Conservation (phyloP, 495 filamentous ascomycete species). For the Hypoxylon rickii region DNA sequence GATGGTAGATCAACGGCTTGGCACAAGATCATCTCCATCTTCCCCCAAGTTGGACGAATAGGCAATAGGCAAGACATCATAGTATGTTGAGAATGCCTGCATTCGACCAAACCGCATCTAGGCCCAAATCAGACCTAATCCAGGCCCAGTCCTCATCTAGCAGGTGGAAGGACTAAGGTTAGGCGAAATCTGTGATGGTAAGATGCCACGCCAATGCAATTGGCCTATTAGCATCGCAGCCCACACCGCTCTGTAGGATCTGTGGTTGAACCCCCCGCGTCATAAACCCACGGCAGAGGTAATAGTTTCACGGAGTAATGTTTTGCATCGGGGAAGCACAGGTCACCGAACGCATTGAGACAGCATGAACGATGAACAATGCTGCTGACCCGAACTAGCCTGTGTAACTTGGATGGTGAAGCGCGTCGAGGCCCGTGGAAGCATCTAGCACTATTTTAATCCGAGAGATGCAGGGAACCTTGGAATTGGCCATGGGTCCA, state of each 20-base stretch:
- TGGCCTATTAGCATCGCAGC: slow-evolving; percentile 35
- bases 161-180: background rate
- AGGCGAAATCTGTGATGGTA: slow-evolving; percentile 20
- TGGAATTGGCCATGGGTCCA: too few relatives aligned
- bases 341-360: slow-evolving; percentile 12
- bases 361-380: slow-evolving; percentile 8
- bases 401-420: slow-evolving; percentile 8
- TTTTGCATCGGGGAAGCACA: slow-evolving; percentile 24
- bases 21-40: slow-evolving; percentile 17
- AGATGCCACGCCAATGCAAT: slow-evolving; percentile 23
- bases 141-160: too few relatives aligned
- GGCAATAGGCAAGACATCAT: slow-evolving; percentile 2
- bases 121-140: background rate
- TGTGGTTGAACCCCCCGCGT: slow-evolving; percentile 28
- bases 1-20: too few relatives aligned
- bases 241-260: slow-evolving; percentile 22
- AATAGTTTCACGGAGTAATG: slow-evolving; percentile 30
- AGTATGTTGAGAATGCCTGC: slow-evolving; percentile 7
- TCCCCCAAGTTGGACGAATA: background rate
- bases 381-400: slow-evolving; percentile 1
- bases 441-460: background rate
- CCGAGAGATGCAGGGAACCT: too few relatives aligned
- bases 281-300: slow-evolving; percentile 9
- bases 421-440: background rate
- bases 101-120: background rate